Evolutionary conservation across 345 rosid species (phyloP).

Genomic region (Populus simonii): DNA sequence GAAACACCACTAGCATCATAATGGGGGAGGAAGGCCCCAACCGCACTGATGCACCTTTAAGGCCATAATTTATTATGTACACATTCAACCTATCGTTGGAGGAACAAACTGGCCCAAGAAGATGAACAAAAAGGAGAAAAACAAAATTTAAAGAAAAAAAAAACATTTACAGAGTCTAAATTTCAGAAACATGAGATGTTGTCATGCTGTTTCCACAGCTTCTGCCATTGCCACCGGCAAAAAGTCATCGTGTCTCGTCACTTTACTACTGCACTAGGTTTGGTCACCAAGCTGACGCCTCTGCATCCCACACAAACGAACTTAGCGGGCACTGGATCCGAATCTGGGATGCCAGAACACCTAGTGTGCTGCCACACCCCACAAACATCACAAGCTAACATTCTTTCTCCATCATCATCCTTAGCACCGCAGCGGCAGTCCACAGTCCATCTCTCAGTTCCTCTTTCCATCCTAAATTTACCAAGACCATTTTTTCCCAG

Average conservation of each 20-base stretch:
- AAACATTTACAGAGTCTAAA: slow-evolving; percentile 13
- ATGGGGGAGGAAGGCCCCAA: slow-evolving; percentile 8
- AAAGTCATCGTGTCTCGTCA: slow-evolving; percentile 6
- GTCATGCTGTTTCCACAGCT: slow-evolving; percentile 17
- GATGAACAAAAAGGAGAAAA: not conserved
- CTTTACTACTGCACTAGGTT: slow-evolving; percentile 9
- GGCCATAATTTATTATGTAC: slow-evolving; percentile 25
- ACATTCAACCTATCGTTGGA: slow-evolving; percentile 3
- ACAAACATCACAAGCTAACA: slow-evolving; percentile 68
- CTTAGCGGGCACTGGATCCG: slow-evolving; percentile 48
- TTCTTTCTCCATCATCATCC: slow-evolving; percentile 76
- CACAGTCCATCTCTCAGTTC: slow-evolving; percentile 63
- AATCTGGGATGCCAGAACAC: slow-evolving; percentile 54
- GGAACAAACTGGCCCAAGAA: not conserved
- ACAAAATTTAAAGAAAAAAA: too few species aligned
- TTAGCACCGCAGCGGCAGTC: slow-evolving; percentile 66
- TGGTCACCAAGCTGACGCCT: not conserved
- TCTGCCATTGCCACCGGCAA: not conserved
- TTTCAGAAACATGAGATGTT: slow-evolving; percentile 8
- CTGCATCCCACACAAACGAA: slow-evolving; percentile 50
- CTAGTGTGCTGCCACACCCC: slow-evolving; percentile 75
- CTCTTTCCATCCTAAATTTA: slow-evolving; percentile 61
- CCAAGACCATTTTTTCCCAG: slow-evolving; percentile 31
- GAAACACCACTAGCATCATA: too few species aligned
- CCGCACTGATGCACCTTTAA: slow-evolving; percentile 12